Percentiles rank a stretch among this genome's conserved stretches.
Conservation (phyloP, 441 rosid species). For the Gossypium gossypioides region DNA sequence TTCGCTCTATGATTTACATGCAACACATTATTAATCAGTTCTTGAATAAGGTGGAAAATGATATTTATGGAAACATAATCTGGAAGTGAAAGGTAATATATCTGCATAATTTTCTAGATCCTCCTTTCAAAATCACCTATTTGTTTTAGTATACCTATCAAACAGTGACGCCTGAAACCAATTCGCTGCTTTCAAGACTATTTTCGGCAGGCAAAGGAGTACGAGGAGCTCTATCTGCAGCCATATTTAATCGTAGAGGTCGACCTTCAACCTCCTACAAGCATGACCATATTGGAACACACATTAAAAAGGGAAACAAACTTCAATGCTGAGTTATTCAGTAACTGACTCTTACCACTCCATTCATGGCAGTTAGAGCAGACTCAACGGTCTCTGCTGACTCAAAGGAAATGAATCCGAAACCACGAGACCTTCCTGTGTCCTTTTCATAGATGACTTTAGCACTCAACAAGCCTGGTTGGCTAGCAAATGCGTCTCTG, state of each 20-base stretch:
- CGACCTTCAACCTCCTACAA: slow-evolving; percentile 87
- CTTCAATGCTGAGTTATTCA: slow-evolving; percentile 3
- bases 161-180: slow-evolving; percentile 37
- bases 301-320: slow-evolving; percentile 2
- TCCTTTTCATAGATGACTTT: slow-evolving; percentile 62
- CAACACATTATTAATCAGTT: background rate
- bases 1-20: background rate
- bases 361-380: slow-evolving; percentile 48
- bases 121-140: background rate
- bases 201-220: slow-evolving; percentile 20
- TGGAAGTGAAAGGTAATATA: background rate
- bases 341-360: slow-evolving; percentile 42
- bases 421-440: slow-evolving; percentile 73
- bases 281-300: background rate
- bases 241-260: slow-evolving; percentile 61
- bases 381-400: slow-evolving; percentile 43
- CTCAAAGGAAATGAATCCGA: slow-evolving; percentile 69
- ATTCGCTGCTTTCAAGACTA: slow-evolving; percentile 32
- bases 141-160: slow-evolving; percentile 12
- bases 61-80: background rate
- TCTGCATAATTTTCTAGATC: slow-evolving; percentile 1
- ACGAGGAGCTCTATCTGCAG: slow-evolving; percentile 37
- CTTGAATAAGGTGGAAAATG: background rate
- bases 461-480: slow-evolving; percentile 67
- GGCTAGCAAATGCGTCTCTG: slow-evolving; percentile 55